Conservation (phyloP, 345 rosid genomes). For the Draba incana region DNA sequence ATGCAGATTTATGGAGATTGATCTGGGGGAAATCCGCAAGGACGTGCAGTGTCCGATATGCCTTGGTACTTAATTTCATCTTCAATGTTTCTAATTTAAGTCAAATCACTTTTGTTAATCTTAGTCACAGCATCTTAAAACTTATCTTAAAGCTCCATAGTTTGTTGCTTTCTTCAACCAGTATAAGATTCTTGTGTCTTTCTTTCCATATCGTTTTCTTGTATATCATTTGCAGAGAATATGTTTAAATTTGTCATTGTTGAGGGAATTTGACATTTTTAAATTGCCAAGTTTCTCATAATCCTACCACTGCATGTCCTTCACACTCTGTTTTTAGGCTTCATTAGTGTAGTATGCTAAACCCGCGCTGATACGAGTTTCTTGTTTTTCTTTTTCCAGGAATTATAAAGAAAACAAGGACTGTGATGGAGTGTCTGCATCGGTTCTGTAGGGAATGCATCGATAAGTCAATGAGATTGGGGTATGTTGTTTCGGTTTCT, state of each 20-base stretch:
- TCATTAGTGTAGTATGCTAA: neutral
- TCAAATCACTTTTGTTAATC: neutral
- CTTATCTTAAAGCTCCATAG: constrained; percentile 2
- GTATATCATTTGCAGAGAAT: constrained; percentile 16
- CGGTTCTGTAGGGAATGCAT: constrained; percentile 90
- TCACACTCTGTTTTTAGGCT: constrained; percentile 1
- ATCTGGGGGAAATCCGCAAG: constrained; percentile 63
- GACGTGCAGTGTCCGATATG: constrained; percentile 86
- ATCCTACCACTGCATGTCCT: neutral
- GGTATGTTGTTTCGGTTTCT: constrained; percentile 47
- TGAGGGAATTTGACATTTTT: constrained; percentile 12
- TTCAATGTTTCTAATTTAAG: neutral
- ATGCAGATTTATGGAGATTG: constrained; percentile 54
- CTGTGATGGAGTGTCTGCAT: constrained; percentile 88
- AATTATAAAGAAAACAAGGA: constrained; percentile 79
- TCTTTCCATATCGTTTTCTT: constrained; percentile 1
- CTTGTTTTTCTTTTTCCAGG: constrained; percentile 46
- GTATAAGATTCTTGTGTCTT: neutral
- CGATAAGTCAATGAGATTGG: constrained; percentile 80
- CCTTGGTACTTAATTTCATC: constrained; percentile 50
- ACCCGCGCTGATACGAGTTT: constrained; percentile 1
- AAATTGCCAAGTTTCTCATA: constrained; percentile 5
- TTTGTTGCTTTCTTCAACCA: neutral
- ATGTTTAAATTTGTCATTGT: neutral
- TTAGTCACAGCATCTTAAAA: neutral